Conservation (phyloP, 257 asterid species). For the Solanum medicagineum region DNA sequence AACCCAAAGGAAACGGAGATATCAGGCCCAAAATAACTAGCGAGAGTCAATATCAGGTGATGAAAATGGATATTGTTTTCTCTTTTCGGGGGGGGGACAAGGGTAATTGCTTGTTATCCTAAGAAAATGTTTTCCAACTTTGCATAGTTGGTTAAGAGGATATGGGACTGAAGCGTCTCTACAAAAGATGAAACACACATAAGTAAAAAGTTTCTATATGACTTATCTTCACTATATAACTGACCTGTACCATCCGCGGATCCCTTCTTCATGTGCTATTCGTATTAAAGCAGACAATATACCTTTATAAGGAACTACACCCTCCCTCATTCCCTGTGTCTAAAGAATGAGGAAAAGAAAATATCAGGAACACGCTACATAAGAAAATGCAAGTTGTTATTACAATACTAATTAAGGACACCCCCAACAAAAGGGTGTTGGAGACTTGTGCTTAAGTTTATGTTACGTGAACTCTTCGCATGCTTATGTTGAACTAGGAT, state of each 20-base stretch:
- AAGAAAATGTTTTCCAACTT: neutral
- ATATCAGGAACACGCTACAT: neutral
- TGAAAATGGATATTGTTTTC: neutral
- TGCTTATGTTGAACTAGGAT: neutral
- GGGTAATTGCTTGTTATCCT: neutral
- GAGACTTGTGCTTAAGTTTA: neutral
- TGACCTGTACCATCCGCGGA: constrained; percentile 98
- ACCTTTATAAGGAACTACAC: constrained; percentile 73
- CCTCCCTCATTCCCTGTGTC: constrained; percentile 97
- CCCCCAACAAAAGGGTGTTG: neutral
- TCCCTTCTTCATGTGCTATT: constrained; percentile 81
- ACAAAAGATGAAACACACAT: neutral
- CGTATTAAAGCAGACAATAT: constrained; percentile 78
- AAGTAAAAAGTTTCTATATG: neutral
- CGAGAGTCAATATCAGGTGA: neutral
- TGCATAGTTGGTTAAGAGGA: neutral
- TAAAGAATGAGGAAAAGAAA: constrained; percentile 10
- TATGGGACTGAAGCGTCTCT: neutral
- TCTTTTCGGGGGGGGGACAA: neutral
- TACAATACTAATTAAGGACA: neutral
- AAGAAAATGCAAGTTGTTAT: neutral
- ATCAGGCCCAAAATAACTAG: neutral
- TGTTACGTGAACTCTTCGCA: neutral
- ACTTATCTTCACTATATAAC: constrained; percentile 6
- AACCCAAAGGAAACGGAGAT: constrained; percentile 4